Evolutionary conservation across 768 basidiomycete genomes (phyloP).

Genomic region (Boletus fagicola): DNA sequence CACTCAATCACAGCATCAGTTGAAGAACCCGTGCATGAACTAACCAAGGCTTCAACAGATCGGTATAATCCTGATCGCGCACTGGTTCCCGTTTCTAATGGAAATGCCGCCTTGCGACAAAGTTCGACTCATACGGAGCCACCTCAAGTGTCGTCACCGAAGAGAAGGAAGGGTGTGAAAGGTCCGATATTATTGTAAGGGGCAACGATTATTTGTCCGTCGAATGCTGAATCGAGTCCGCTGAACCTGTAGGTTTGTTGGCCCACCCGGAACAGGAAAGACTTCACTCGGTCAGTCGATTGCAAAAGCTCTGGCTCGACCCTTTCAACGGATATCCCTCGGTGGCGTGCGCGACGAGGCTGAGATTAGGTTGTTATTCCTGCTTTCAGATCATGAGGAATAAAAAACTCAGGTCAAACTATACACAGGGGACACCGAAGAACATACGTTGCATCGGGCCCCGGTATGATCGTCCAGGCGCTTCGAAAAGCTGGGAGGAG

Average conservation of each 20-base stretch:
- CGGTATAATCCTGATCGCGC: conserved; percentile 24
- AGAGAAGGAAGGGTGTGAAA: conserved; percentile 48
- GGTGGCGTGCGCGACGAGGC: conserved; percentile 95
- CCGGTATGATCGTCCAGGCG: conserved; percentile 83
- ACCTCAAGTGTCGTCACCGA: conserved; percentile 5
- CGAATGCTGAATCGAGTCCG: not conserved
- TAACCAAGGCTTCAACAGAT: conserved; percentile 18
- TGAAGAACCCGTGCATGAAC: conserved; percentile 19
- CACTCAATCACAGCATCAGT: not conserved
- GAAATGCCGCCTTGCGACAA: conserved; percentile 12
- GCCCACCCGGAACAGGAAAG: conserved; percentile 90
- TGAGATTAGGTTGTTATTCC: conserved; percentile 49
- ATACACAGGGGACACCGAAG: conserved; percentile 55
- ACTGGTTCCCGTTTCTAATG: conserved; percentile 18
- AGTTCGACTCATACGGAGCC: conserved; percentile 3
- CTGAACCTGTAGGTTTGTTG: conserved; percentile 61
- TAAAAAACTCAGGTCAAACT: conserved; percentile 2
- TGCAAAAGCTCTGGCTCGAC: conserved; percentile 76
- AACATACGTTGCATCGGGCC: conserved; percentile 90
- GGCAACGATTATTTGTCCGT: not conserved
- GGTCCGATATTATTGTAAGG: conserved; percentile 70
- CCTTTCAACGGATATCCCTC: conserved; percentile 89
- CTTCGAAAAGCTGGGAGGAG: conserved; percentile 77
- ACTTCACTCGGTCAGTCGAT: conserved; percentile 89
- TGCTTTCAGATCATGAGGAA: conserved; percentile 7